Conservation (phyloP, 164 flowering plant genomes). For the Brasenia schreberi region DNA sequence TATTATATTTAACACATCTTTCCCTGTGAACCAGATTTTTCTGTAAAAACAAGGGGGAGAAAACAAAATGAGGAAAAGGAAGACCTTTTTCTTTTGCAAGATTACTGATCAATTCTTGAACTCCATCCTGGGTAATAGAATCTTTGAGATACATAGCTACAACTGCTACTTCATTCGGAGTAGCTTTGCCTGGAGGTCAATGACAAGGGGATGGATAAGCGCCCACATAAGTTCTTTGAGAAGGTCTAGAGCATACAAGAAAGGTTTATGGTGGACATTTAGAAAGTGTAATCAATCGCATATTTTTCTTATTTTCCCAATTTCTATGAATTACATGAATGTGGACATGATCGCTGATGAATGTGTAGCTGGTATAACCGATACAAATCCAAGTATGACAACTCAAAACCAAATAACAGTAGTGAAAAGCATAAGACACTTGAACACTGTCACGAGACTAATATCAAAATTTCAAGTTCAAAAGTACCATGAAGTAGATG, state of each 20-base stretch:
- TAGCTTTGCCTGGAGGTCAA: constrained; percentile 26
- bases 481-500: no score
- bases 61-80: neutral
- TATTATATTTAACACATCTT: no score
- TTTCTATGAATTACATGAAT: neutral
- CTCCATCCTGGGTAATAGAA: constrained; percentile 57
- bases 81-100: constrained; percentile 77
- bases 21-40: neutral
- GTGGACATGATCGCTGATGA: neutral
- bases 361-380: no score
- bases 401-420: no score
- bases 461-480: no score
- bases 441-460: no score
- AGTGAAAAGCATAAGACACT: no score
- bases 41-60: neutral
- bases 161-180: constrained; percentile 74
- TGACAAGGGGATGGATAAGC: neutral
- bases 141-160: constrained; percentile 70
- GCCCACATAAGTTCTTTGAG: neutral
- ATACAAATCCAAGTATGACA: no score
- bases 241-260: neutral
- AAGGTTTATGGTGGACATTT: neutral
- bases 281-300: no score
- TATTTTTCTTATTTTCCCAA: neutral
- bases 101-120: constrained; percentile 61